Evolutionary conservation across 1,284 basidiomycete genomes (phyloP).

Genomic region (Takashimella tepidaria): DNA sequence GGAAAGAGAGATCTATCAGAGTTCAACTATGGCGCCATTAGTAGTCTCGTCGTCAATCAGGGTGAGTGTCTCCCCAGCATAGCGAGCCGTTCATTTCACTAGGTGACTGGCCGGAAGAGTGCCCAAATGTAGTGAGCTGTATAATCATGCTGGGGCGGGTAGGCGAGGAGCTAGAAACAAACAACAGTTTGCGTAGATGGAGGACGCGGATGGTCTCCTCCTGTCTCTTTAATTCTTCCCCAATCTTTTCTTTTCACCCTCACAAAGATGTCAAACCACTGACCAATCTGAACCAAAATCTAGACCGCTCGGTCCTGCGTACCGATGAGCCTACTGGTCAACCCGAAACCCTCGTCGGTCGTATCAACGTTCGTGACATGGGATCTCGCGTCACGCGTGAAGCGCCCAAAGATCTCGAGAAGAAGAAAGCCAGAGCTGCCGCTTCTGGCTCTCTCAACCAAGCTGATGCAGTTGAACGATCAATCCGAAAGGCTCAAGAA

Average conservation of each 20-base stretch:
- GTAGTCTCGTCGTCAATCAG: constrained; percentile 77
- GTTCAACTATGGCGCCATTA: constrained; percentile 87
- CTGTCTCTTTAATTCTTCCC: not conserved
- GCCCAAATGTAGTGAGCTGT: not conserved
- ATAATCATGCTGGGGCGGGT: not conserved
- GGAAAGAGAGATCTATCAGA: constrained; percentile 63
- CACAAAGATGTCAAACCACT: constrained; percentile 1
- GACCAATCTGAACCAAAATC: not conserved
- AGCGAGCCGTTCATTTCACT: too few relatives aligned
- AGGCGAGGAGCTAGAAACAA: not conserved
- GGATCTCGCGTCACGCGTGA: constrained; percentile 81
- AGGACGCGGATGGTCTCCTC: too few relatives aligned
- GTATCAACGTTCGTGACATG: constrained; percentile 89
- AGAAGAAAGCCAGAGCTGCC: constrained; percentile 78
- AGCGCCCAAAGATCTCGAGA: constrained; percentile 84
- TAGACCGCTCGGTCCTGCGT: constrained; percentile 54
- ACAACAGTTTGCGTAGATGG: too few relatives aligned
- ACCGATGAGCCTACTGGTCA: constrained; percentile 95
- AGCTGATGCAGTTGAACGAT: constrained; percentile 49
- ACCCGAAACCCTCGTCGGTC: constrained; percentile 84
- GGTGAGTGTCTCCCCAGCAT: too few relatives aligned
- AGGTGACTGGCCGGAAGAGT: too few relatives aligned
- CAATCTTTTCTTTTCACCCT: not conserved
- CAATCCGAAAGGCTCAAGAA: constrained; percentile 43
- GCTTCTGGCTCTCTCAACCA: constrained; percentile 50